A percentile compares a stretch with the other conserved stretches of the same genome.
Conservation (phyloP, 2,329 filamentous ascomycete genomes). For the Furcasterigmium furcatum region DNA sequence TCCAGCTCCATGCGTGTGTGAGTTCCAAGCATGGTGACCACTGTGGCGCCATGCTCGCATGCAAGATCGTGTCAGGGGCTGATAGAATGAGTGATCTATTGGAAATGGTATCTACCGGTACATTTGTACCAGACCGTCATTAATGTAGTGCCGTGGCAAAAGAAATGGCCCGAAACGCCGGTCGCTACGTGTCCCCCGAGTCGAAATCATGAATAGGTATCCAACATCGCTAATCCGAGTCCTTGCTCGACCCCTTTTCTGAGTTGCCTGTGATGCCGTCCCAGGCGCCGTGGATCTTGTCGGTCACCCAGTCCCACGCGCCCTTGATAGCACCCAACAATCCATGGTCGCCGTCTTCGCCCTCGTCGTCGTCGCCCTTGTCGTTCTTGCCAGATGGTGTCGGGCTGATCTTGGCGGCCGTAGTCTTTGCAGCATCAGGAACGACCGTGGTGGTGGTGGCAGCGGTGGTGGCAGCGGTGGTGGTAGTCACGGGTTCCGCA, state of each 20-base stretch:
- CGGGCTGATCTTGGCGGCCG: constrained; percentile 11
- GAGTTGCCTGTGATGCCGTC: constrained; percentile 31
- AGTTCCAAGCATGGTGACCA: no score
- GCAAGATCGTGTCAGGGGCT: no score
- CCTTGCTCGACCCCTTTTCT: not conserved
- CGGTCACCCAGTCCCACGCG: constrained; percentile 50
- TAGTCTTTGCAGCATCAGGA: constrained; percentile 8
- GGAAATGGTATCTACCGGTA: no score
- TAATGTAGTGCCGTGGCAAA: no score
- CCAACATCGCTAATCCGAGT: not conserved
- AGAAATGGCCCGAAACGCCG: no score
- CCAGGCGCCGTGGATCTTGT: constrained; percentile 43
- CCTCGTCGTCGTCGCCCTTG: constrained; percentile 19
- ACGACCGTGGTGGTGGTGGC: constrained; percentile 9
- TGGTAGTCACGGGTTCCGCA: no score
- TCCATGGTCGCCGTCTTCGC: constrained; percentile 13
- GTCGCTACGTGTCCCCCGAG: no score
- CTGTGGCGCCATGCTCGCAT: no score
- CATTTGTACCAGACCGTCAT: no score
- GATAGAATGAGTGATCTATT: no score
- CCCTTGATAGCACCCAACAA: constrained; percentile 24
- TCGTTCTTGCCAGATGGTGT: constrained; percentile 13
- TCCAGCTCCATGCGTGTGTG: no score
- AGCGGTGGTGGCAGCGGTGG: constrained; percentile 7
- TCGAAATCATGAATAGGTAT: no score